Base-by-base conservation (phyloP, 2,329 filamentous ascomycete genomes). In the Colletotrichum orbiculare region DNA sequence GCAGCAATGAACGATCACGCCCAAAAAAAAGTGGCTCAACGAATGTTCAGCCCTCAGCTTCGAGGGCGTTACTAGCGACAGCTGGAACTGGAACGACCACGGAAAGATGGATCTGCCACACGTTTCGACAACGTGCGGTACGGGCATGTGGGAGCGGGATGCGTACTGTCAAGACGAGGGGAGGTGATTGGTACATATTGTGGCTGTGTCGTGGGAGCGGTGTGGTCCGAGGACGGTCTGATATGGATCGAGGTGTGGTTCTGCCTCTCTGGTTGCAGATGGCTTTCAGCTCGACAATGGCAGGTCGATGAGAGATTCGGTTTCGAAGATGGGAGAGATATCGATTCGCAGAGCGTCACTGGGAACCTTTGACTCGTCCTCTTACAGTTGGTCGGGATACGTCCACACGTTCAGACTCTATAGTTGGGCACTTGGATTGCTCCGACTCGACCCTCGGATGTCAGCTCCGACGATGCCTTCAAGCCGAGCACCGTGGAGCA, bases 61-160 rank as follows among this genome's bases (percentile, higher is more conserved):
- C 52, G 57, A 62, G 25, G 37, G 33, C 7, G 37, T 37, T 61
- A 55, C 63, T 57, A 57, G 63, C 57, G 62, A 57, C 58, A 62
- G 48, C 43, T 64, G 60, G 48, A 65, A 65, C 62, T 58, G 25
- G 25, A 25, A 25, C 25, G 4, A 25, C 25, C 1, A 50, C 45
- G 62, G 62, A 43, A 65, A 48, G 60, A 41, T 50, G 57, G 62
- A 61, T 65, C 63, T 66, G 63, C 63, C 57, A 66, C 48, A 56
- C 35, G 41, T 63, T 41, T 52, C 62, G 58, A 46, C 62, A 61
- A 61, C 49, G 57, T 48, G 52, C 46, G 46, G 57, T 48, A 56
- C 46, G 46, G 55, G 38, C 57, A 60, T 64, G 54, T 60, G 54
- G 47, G 56, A 54, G 55, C 48, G 48, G 55, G 55, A 35, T 54